Evolutionary conservation across 768 basidiomycete species (phyloP), one percentile per base, ranked within the genome.

Genomic region (Psilocybe cubensis): DNA sequence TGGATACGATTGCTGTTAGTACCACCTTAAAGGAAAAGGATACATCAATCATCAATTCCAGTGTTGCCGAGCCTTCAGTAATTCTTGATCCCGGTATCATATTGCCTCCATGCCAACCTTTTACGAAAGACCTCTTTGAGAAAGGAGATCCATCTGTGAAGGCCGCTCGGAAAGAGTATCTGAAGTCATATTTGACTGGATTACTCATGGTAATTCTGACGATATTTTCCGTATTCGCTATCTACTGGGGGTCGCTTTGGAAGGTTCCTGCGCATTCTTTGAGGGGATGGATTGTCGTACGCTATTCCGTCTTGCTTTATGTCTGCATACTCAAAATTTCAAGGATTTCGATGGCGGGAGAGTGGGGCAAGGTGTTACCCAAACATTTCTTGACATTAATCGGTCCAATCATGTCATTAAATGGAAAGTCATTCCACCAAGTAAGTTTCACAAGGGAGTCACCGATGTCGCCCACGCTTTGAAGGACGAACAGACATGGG

Each of bases 281-380:
- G 24, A 62, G 74, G 20, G 84, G 82, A 1, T 85, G 78, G 76
- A 59, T 64, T n/a, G 60, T 64, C 31, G 63, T 64, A 20, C 38
- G 63, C 54, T 11, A 28, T 24, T 35, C 45, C 20, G 8, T 27
- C 33, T 17, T 42, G 7, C 3, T 2, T 2, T 29, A 7, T 28
- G 14, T 24, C 20, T 7, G 18, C 17, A 20, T 9, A 10, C 20
- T 20, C 43, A 24, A 17, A 6, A 43, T 18, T 47, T 0, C 17
- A 31, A 87, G 85, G 85, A 88, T 63, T 87, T 87, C 58, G 87
- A 88, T 45, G 84, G 82, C 3, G 79, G 74, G 1, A 54, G 73
- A 12, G 71, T 88, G 4, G 86, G 87, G 10, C 72, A 76, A 42
- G 67, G 67, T 1, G 77, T 87, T 17, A 70, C 68, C 0, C 64